Conservation (phyloP, 805 yeast genomes). For the Teunomyces cretensis region DNA sequence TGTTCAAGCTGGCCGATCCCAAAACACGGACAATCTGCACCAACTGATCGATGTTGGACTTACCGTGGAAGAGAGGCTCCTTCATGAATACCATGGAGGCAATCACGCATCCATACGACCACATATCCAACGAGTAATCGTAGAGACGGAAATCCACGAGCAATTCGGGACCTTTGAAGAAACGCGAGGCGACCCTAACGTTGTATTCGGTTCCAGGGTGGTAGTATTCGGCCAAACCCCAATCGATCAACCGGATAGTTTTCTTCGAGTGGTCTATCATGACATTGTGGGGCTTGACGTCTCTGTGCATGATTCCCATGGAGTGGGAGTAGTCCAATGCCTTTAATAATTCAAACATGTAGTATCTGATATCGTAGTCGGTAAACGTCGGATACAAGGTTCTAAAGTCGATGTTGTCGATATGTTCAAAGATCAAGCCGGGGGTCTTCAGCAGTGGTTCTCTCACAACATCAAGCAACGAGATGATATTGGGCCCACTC, state of each 20-base stretch:
- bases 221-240: constrained; percentile 94
- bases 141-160: constrained; percentile 79
- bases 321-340: constrained; percentile 90
- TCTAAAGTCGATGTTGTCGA: constrained; percentile 83
- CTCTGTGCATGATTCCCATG: constrained; percentile 93
- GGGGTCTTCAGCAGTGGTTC: constrained; percentile 86
- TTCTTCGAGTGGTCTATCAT: constrained; percentile 79
- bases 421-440: constrained; percentile 80
- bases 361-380: constrained; percentile 73
- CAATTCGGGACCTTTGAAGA: constrained; percentile 90
- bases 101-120: constrained; percentile 91
- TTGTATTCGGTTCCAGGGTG: constrained; percentile 88
- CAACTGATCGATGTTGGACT: constrained; percentile 86
- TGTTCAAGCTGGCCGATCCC: constrained; percentile 75
- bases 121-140: constrained; percentile 84
- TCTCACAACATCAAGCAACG: constrained; percentile 78
- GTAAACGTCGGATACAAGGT: constrained; percentile 79
- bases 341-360: constrained; percentile 75
- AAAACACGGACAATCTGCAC: constrained; percentile 86
- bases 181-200: constrained; percentile 88
- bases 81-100: constrained; percentile 86
- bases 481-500: constrained; percentile 79
- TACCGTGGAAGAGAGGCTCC: constrained; percentile 92
- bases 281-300: constrained; percentile 90
- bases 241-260: constrained; percentile 75